Evolutionary conservation across 352 stramenopile genomes (phyloP), one percentile per base, ranked within the genome.

Genomic region (Pythium rishiriense): DNA sequence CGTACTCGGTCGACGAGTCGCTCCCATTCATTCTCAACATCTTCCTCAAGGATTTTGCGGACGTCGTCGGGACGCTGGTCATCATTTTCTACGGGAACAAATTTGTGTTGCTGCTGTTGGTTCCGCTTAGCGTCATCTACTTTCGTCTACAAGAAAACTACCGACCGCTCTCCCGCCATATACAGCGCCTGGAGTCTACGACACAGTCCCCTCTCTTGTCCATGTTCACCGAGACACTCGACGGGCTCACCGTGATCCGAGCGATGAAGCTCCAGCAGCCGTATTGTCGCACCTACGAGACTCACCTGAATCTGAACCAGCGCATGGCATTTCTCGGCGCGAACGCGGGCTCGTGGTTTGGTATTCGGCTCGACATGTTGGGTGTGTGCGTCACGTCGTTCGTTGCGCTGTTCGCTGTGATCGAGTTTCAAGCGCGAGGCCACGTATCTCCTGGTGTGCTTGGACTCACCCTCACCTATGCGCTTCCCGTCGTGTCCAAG

Each of bases 381-480:
- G 88, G 88, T 4, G 79, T 97, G 0, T 78, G 81, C 25, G 83
- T 97, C 33, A 94, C 88, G 17, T 80, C 81, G 2, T 94, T 94
- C 49, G 85, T 96, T 21, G 87, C 66, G 1, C 21, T 96, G 12
- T 90, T 91, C 37, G 87, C 88, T 8, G 87, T 97, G 9, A 59
- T 77, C 8, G 78, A 93, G 19, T 91, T 88, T 39, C 70, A 90
- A 10, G 2, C 83, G 14, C 83, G 68, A 21, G 75, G 73, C 5
- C 55, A 48, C 2, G 74, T 96, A 24, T 85, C 86, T 39, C 76
- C 88, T 12, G 88, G 88, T 1, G 75, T 94, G 0, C 63, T 96
- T 0, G 91, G 90, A 1, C 73, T 98, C n/a, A 96, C 89, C 24
- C 77, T 98, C n/a, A 94, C 85, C 31, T 98, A 98, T 49, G 85